Evolutionary conservation across 2,329 filamentous ascomycete genomes (phyloP), one percentile per base, ranked within the genome.

Genomic region (Penicillium sp.): DNA sequence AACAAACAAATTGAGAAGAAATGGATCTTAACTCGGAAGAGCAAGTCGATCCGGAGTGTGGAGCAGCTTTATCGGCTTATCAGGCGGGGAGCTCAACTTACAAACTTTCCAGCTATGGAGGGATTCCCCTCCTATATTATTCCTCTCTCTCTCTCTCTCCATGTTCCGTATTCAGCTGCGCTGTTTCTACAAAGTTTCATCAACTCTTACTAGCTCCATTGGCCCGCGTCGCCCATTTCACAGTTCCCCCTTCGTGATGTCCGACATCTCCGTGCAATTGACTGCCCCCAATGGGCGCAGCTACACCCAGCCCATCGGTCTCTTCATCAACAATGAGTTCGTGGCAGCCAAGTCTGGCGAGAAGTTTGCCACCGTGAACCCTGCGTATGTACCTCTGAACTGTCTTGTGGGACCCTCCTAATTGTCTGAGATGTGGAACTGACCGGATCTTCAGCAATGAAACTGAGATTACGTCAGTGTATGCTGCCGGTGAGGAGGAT

Each of bases 281-380:
- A 89, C 82, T 9, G 89, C 90, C 49, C 90, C 90, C 5, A 93
- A 93, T 75, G 89, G 89, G 66, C 81, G 78, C 73, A 86, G 83
- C 66, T 93, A 90, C 76, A 79, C 76, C 13, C 88, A 91, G 77
- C 89, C 89, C 2, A 80, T 84, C 44, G 90, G 90, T n/a, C 81
- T 93, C 9, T 93, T 92, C 75, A 91, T 93, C 78, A 89, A 90
- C 79, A 91, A 92, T 63, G 88, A 91, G 71, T 93, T 90, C 72
- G 86, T 91, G 53, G 81, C 85, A 67, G 85, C 86, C 55, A 86
- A 82, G 72, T 83, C 82, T 15, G 86, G 83, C 44, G 81, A 86
- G 69, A 89, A 82, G 65, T 82, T 92, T 53, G 78, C 82, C 15
- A 83, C 84, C 19, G 83, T 91, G 67, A 91, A 91, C 70, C 89